Conservation (phyloP, 306 rosid genomes). For the Ormosia semicastrata region DNA sequence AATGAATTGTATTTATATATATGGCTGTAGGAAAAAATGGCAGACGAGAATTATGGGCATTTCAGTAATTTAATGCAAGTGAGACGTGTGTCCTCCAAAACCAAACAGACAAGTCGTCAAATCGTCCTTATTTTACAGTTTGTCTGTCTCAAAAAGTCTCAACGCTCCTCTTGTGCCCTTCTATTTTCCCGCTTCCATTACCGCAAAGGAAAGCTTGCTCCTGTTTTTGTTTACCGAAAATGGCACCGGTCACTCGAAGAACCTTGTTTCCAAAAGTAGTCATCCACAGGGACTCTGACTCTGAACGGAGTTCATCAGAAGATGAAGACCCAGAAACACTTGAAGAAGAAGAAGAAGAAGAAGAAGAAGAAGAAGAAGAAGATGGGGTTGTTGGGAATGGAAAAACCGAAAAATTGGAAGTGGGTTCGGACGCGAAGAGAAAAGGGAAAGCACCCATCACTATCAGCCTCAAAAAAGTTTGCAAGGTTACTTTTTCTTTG, state of each 20-base stretch:
- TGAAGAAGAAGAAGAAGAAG: conserved; percentile 21
- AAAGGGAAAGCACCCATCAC: conserved; percentile 69
- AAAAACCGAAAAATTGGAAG: conserved; percentile 36
- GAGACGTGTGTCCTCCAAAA: not conserved
- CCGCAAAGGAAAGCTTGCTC: not conserved
- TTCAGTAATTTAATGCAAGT: not conserved
- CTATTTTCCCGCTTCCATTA: conserved; percentile 24
- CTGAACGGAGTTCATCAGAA: conserved; percentile 79
- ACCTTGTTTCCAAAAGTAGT: conserved; percentile 62
- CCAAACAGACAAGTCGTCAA: not conserved
- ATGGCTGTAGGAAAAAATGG: too few relatives aligned
- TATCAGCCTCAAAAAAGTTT: conserved; percentile 72
- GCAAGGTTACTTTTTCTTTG: conserved; percentile 53
- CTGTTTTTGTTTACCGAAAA: conserved; percentile 4
- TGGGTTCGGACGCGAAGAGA: conserved; percentile 35
- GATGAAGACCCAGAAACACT: conserved; percentile 15
- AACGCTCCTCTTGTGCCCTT: not conserved
- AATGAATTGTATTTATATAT: too few relatives aligned
- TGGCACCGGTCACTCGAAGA: conserved; percentile 73
- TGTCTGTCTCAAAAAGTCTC: not conserved
- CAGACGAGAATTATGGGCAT: not conserved
- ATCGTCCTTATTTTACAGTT: not conserved
- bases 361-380: conserved; percentile 32
- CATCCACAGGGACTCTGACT: conserved; percentile 67
- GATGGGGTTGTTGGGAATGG: conserved; percentile 23